Evolutionary conservation across 2,329 filamentous ascomycete genomes (phyloP).

Genomic region (Diaporthe citri): DNA sequence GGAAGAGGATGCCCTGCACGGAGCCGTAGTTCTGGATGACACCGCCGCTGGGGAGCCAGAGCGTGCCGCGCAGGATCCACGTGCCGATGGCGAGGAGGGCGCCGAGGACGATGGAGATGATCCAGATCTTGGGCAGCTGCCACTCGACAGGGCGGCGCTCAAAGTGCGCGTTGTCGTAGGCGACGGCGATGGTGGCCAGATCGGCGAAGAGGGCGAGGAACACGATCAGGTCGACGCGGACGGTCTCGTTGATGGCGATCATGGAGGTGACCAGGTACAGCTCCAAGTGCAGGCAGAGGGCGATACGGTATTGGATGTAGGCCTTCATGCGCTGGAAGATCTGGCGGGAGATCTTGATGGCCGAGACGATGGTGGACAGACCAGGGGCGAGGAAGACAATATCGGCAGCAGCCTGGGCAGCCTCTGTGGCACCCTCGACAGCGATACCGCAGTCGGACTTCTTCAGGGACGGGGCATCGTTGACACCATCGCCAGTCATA

Average conservation of each 20-base stretch:
- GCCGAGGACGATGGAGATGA: conserved; percentile 79
- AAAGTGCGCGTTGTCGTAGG: conserved; percentile 84
- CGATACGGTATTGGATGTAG: conserved; percentile 83
- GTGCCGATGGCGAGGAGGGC: conserved; percentile 76
- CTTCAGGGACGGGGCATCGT: conserved; percentile 79
- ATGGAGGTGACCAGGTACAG: conserved; percentile 83
- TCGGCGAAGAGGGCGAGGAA: conserved; percentile 85
- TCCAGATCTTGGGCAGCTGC: conserved; percentile 86
- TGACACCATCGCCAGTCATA: conserved; percentile 82
- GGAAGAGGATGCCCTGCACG: conserved; percentile 80
- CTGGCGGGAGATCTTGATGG: conserved; percentile 80
- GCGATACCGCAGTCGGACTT: conserved; percentile 82
- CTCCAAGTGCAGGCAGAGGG: conserved; percentile 79
- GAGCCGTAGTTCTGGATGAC: conserved; percentile 81
- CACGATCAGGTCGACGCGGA: conserved; percentile 79
- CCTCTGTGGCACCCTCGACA: conserved; percentile 79
- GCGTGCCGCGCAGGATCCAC: conserved; percentile 78
- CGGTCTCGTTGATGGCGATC: conserved; percentile 84
- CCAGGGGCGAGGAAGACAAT: conserved; percentile 82
- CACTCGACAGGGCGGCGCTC: conserved; percentile 82
- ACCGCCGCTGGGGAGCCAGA: conserved; percentile 78
- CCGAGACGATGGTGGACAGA: conserved; percentile 77
- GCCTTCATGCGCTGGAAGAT: conserved; percentile 86
- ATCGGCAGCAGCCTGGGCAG: conserved; percentile 78
- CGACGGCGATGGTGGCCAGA: conserved; percentile 82